phyloP scores from a whole-genome alignment of 176 grass and related monocot species.

The Leersia perrieri region DNA sequence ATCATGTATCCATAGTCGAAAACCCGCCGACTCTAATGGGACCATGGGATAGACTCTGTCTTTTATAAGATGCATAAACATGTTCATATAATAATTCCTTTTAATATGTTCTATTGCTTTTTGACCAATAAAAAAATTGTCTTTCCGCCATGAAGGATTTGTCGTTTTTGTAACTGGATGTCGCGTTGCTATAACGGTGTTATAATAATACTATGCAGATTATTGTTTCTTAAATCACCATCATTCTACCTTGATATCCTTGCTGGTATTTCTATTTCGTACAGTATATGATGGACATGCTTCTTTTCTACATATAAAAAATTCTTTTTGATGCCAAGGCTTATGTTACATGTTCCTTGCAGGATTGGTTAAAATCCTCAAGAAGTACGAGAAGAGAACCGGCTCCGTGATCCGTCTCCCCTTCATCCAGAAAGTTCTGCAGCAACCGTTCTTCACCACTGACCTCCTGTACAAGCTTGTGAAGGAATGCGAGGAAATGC shows the following conservation, averaged over 20 bases:
- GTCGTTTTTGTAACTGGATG: neutral
- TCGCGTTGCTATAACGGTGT: neutral
- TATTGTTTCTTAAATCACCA: neutral
- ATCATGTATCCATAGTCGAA: neutral
- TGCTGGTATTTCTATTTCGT: neutral
- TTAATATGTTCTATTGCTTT: neutral
- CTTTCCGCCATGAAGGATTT: neutral
- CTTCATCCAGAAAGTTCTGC: slow-evolving; percentile 77
- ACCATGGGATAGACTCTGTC: too few relatives aligned
- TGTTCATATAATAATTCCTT: neutral
- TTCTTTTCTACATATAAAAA: neutral
- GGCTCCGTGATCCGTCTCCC: slow-evolving; percentile 65
- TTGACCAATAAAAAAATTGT: neutral
- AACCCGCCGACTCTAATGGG: neutral
- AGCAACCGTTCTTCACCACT: slow-evolving; percentile 71
- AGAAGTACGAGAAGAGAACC: slow-evolving; percentile 87
- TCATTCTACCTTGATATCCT: neutral
- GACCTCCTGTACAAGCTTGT: slow-evolving; percentile 71
- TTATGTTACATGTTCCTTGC: neutral
- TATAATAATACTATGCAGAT: neutral
- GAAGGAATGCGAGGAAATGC: slow-evolving; percentile 68
- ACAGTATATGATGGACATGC: neutral
- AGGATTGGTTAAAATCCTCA: slow-evolving; percentile 78
- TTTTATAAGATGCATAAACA: neutral
- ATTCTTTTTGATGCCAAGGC: neutral